Conservation (phyloP, 768 basidiomycete genomes). For the Trametes maxima region DNA sequence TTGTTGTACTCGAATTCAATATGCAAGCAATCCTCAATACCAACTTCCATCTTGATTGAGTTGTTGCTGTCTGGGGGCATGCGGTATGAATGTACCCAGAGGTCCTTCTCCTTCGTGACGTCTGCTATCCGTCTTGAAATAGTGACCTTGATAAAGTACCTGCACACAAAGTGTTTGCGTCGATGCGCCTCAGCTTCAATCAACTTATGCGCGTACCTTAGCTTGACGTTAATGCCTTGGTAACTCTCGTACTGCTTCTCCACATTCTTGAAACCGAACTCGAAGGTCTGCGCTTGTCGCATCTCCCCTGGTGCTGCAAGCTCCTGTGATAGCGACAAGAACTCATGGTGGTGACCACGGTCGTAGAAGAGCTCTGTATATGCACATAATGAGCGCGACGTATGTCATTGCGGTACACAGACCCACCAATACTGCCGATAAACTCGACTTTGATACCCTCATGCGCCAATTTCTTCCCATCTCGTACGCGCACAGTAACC, state of each 20-base stretch:
- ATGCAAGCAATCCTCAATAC: conserved; percentile 97
- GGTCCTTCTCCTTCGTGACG: conserved; percentile 87
- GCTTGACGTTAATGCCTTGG: conserved; percentile 97
- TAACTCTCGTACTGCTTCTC: conserved; percentile 99
- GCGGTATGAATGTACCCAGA: conserved; percentile 98
- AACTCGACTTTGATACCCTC: conserved; percentile 99
- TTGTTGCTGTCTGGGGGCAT: conserved; percentile 99
- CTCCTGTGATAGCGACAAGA: conserved; percentile 93
- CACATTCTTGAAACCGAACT: conserved; percentile 98
- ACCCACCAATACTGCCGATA: conserved; percentile 89
- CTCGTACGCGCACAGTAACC: conserved; percentile 87
- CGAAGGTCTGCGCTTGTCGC: conserved; percentile 93
- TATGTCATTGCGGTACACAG: background rate
- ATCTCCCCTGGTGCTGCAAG: conserved; percentile 96
- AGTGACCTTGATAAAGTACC: conserved; percentile 90
- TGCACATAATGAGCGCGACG: conserved; percentile 3
- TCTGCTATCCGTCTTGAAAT: conserved; percentile 93
- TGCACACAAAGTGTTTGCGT: conserved; percentile 33
- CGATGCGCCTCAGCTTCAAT: background rate
- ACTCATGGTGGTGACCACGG: conserved; percentile 97
- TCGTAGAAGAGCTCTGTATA: conserved; percentile 88
- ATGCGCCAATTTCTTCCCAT: conserved; percentile 93
- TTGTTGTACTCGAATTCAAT: conserved; percentile 99
- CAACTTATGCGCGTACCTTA: conserved; percentile 58
- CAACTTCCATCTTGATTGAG: conserved; percentile 99